Base-by-base conservation (phyloP, 1,284 basidiomycete genomes). In the Pholiota adiposa region DNA sequence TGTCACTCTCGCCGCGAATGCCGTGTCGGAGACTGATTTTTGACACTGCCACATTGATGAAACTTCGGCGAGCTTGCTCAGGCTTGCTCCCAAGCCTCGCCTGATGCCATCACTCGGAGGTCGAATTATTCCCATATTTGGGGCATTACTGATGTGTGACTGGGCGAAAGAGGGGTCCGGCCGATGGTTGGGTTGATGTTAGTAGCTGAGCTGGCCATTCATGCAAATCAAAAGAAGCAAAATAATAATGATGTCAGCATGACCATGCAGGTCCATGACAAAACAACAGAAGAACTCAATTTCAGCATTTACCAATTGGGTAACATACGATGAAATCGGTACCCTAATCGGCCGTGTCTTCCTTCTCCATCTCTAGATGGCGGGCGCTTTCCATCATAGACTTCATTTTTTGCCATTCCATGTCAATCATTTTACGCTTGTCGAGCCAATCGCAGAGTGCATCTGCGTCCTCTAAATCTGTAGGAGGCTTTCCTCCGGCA, bases 391-490 rank as follows among this genome's bases (percentile, higher is more conserved):
- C 85, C 85, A 92, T 90, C 79, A 92, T 81, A 21, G 77, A 74
- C 65, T 89, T 86, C 53, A 93, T 71, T 65, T 78, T 87, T 59
- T 81, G 77, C 88, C 88, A 92, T 66, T 89, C 83, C 61, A 78
- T 77, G 31, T 86, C 83, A 64, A 94, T 87, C 49, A 90, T 75
- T 12, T 84, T 82, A 46, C 89, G 81, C 60, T 84, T 73, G 63
- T 94, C 92, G 33, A 96, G 81, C 91, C 92, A 95, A 44, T 91
- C 88, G 74, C 89, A 89, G 31, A 94, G 81, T 27, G 78, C 85
- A 69, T 94, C 91, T 6, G 88, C 89, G 67, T 94, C 86, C 14
- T 78, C 73, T 25, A 86, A 75, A 66, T 92, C 87, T 49, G 84
- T 73, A 0, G 88, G 90, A 19, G 87, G 89, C 59, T 78, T 72